Evolutionary conservation across 805 yeast species (phyloP).

Genomic region (Kluyveromyces nonfermentans): DNA sequence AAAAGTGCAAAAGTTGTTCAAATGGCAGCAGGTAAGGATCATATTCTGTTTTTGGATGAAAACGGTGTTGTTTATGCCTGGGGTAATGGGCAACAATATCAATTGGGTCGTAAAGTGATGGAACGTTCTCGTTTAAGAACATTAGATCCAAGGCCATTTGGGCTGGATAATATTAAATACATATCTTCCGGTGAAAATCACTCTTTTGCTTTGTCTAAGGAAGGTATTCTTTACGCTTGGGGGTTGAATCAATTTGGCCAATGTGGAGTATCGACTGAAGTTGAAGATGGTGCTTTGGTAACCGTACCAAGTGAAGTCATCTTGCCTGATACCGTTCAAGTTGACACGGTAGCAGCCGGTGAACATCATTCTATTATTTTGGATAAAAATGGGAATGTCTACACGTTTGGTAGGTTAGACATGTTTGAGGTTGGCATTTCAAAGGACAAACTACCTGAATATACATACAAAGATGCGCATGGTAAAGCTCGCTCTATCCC

Average conservation of each 20-base stretch:
- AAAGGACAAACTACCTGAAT: conserved; percentile 53
- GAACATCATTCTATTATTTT: conserved; percentile 88
- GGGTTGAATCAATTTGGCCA: conserved; percentile 97
- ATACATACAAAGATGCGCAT: conserved; percentile 64
- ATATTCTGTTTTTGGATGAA: conserved; percentile 70
- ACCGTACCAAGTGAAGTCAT: conserved; percentile 66
- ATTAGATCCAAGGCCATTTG: conserved; percentile 74
- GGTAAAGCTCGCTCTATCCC: conserved; percentile 83
- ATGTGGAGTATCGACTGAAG: conserved; percentile 71
- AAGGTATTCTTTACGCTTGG: conserved; percentile 75
- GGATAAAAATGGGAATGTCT: conserved; percentile 61
- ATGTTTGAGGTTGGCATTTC: conserved; percentile 88
- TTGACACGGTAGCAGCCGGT: conserved; percentile 69
- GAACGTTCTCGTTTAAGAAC: conserved; percentile 70
- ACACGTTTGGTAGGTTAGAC: conserved; percentile 84
- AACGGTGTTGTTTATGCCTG: conserved; percentile 88
- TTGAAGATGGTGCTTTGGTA: conserved; percentile 80
- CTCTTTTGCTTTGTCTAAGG: conserved; percentile 78
- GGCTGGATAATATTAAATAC: conserved; percentile 65
- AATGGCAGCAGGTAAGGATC: conserved; percentile 90
- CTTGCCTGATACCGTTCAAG: conserved; percentile 51
- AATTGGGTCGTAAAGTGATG: conserved; percentile 76
- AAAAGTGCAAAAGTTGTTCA: conserved; percentile 64
- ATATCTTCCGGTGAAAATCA: conserved; percentile 94
- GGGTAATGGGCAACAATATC: conserved; percentile 95